Evolutionary conservation across 306 rosid genomes (phyloP).

Genomic region (Trifolium repens): DNA sequence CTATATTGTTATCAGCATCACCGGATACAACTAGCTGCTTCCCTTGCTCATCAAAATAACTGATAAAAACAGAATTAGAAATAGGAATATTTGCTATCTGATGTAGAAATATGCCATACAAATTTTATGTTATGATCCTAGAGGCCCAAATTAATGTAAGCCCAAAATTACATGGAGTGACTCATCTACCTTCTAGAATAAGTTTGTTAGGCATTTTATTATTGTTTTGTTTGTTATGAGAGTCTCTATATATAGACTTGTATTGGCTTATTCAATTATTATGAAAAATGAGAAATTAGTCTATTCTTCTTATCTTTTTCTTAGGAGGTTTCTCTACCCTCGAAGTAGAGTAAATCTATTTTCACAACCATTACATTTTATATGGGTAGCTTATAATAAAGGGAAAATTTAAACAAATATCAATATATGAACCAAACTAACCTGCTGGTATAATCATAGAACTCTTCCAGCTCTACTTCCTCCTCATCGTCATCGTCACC

Average conservation of each 20-base stretch:
- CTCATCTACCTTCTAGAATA: no score
- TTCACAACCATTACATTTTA: no score
- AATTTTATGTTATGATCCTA: background rate
- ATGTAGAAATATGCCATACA: background rate
- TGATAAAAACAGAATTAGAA: slow-evolving; percentile 35
- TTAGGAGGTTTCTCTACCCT: no score
- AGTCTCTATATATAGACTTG: no score
- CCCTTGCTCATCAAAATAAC: slow-evolving; percentile 80
- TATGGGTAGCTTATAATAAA: background rate
- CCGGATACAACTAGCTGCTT: slow-evolving; percentile 76
- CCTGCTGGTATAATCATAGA: slow-evolving; percentile 96
- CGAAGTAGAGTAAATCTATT: no score
- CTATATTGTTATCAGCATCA: slow-evolving; percentile 53
- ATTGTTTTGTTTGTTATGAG: no score
- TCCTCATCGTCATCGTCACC: slow-evolving; percentile 88
- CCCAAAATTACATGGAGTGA: no score
- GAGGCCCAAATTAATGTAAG: no score
- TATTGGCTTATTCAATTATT: no score
- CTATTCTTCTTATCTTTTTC: no score
- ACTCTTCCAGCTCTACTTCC: slow-evolving; percentile 90
- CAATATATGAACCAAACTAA: slow-evolving; percentile 29
- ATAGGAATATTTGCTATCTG: slow-evolving; percentile 4
- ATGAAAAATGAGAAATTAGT: no score
- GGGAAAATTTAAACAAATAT: slow-evolving; percentile 6
- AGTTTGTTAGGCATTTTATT: no score